A percentile compares a stretch with the other conserved stretches of the same genome.
Conservation (phyloP, 768 basidiomycete genomes). For the Termitomyces bulborhizus region DNA sequence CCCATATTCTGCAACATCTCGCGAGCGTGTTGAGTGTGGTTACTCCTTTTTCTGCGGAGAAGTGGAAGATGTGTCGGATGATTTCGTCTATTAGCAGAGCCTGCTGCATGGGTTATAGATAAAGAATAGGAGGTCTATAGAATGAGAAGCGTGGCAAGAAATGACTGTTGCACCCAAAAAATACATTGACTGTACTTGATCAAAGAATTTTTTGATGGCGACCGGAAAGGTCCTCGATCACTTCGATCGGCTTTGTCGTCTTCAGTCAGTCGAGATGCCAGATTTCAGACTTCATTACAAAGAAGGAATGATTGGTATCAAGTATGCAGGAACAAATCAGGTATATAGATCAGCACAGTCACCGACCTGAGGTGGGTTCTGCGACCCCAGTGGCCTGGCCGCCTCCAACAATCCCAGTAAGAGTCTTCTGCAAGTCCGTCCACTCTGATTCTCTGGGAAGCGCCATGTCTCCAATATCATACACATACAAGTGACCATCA, state of each 20-base stretch:
- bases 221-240: conserved; percentile 13
- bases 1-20: conserved; percentile 40
- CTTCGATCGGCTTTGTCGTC: not conserved
- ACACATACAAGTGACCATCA: conserved; percentile 90
- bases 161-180: not conserved
- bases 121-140: not conserved
- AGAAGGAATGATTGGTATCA: not conserved
- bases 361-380: conserved; percentile 16
- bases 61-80: conserved; percentile 34
- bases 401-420: conserved; percentile 62
- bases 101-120: conserved; percentile 29
- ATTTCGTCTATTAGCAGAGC: conserved; percentile 46
- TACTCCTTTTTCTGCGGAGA: conserved; percentile 21
- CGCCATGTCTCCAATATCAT: conserved; percentile 90
- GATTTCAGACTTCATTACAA: not conserved
- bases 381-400: conserved; percentile 39
- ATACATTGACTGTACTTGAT: conserved; percentile 1
- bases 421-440: conserved; percentile 85
- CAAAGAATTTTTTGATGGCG: conserved; percentile 7
- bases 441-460: conserved; percentile 89
- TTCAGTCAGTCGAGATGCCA: not conserved
- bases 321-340: not conserved
- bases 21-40: conserved; percentile 29
- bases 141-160: not conserved
- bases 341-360: not conserved